Evolutionary conservation across 805 yeast species (phyloP), one percentile per base, ranked within the genome.

Genomic region (Teunomyces kruisii): DNA sequence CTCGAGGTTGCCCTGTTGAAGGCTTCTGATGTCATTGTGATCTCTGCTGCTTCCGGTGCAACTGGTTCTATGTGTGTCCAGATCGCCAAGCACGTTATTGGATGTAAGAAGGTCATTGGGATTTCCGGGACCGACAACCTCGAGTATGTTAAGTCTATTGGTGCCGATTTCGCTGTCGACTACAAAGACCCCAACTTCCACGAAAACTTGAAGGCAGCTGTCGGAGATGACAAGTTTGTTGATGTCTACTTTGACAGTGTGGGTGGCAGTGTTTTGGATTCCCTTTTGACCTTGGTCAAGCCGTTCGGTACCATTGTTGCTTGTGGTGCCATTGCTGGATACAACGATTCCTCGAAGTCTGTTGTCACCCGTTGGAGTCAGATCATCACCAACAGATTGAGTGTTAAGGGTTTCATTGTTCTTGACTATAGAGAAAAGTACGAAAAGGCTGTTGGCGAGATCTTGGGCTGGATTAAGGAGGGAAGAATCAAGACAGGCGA

Each of bases 1-100:
- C 64, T 58, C 48, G 72, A 73, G 28, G 71, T 79, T 44, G 82
- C 38, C 12, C 16, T 19, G 17, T 19, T 22, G 42, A 50, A 53
- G 48, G 49, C 44, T 16, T 52, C 50, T 10, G 58, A 61, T 30
- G 55, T 55, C 22, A 45, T 65, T 14, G 56, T 64, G 17, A 67
- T 83, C 39, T 76, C 84, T 16, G 88, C 86, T 46, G 88, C 88
- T n/a, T 76, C 84, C 8, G 89, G 89, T 51, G 86, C 87, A n/a
- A 83, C 83, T 14, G 88, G 88, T 12, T 73, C 80, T 16, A 62
- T 74, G 39, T 77, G 70, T 40, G 77, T 81, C 22, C 87, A 82
- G 59, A 57, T 83, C 9, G 83, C 86, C 32, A 67, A 79, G 49
- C 64, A 74, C 37, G 60, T 78, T 8, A 70, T 76, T 56, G 75